Base-by-base conservation (phyloP, 139 green algal genomes). In the Chlamydomonas sp. region DNA sequence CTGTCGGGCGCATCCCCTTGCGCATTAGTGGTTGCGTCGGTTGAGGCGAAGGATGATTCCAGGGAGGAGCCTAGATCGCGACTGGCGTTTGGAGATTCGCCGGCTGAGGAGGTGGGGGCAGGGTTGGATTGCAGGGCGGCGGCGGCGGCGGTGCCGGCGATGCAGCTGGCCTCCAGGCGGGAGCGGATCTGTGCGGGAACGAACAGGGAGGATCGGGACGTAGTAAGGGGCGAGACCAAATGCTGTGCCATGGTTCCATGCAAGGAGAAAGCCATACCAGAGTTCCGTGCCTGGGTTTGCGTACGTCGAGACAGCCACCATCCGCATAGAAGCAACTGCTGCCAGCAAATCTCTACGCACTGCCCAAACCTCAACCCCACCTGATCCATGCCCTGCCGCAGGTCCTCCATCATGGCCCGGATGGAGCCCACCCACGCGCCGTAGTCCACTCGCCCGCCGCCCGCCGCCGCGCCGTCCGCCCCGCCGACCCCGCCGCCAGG, bases 401-500 rank as follows among this genome's bases (percentile, higher is more conserved):
- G 77, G 77, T 81, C 77, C 2, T 2, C 16, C 61, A 81, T 68
- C 77, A 81, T 81, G 17, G 49, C 77, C 61, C 77, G 77, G 5
- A 81, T 81, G 77, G 77, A 15, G 3, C 14, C 8, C 77, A 81
- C 3, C 77, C 77, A 81, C 10, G 61, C 3, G 2, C 17, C 17
- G 49, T 71, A 81, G 77, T 69, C 61, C 31, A 49, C 31, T 49
- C 31, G 31, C 31, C 31, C 31, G 31, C 31, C 31, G 31, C 31
- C 31, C 31, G 31, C 31, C 31, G 31, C 31, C 31, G 31, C 31
- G 31, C 31, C 31, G 31, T 49, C 31, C 31, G 31, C 31, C 31
- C 31, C 31, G 31, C 31, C 31, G 31, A 49, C 31, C 31, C 31
- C 31, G 31, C 31, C 31, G 31, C 31, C 31, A 49, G 31, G 31